These are phyloP conservation scores for Cercospora brassicicola DNA, from an alignment of 2,329 filamentous ascomycete genomes.

Conservation along the genomic window DNA sequence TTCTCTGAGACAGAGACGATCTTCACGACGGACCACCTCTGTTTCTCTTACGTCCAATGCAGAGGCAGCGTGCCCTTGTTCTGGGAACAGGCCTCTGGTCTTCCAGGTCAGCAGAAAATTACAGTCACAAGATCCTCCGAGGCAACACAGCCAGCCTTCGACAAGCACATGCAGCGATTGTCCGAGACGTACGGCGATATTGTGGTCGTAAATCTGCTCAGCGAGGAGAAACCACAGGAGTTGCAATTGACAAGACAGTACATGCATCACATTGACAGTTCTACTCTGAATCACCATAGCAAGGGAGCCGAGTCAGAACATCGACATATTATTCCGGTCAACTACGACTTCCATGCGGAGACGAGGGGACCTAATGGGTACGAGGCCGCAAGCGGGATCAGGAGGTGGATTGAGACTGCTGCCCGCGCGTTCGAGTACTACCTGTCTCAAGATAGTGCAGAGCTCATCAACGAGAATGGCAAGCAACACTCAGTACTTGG, in stretches of 20 bases:
- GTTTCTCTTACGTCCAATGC: constrained; percentile 92
- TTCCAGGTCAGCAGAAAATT: constrained; percentile 94
- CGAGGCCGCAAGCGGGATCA: constrained; percentile 84
- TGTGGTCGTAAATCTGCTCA: constrained; percentile 92
- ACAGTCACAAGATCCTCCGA: constrained; percentile 83
- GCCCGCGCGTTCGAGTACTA: constrained; percentile 92
- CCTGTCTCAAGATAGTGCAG: constrained; percentile 70
- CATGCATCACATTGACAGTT: constrained; percentile 72
- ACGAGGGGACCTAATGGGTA: constrained; percentile 84
- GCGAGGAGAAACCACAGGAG: constrained; percentile 82
- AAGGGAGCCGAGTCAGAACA: constrained; percentile 59
- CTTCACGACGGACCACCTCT: constrained; percentile 75
- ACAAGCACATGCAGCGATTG: constrained; percentile 89
- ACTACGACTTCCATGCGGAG: constrained; percentile 96
- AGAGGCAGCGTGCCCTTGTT: constrained; percentile 93
- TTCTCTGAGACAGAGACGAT: constrained; percentile 98
- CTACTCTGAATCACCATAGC: constrained; percentile 61
- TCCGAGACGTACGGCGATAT: constrained; percentile 85
- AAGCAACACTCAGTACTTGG: constrained; percentile 31
- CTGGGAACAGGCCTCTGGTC: constrained; percentile 89
- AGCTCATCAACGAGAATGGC: constrained; percentile 47
- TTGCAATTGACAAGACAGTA: constrained; percentile 79
- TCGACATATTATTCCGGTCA: constrained; percentile 73
- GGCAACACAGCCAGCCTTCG: constrained; percentile 89
- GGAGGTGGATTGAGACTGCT: constrained; percentile 72